A percentile compares a stretch with the other conserved stretches of the same genome.
Evolutionary conservation across 805 yeast genomes (phyloP).

Genomic region (Clavispora asparagi): DNA sequence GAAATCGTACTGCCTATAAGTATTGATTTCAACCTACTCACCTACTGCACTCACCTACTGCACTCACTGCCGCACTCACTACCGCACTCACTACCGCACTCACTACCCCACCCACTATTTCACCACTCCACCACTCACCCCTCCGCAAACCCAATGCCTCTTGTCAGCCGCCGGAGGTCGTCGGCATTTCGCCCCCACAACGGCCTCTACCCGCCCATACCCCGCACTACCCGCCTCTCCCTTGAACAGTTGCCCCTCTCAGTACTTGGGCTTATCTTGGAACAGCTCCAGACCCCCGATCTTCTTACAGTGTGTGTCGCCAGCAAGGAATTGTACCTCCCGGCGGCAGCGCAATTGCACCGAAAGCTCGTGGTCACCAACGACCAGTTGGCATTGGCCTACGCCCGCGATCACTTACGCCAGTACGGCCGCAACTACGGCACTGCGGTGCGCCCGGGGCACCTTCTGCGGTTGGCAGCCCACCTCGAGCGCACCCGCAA

Average conservation of each 20-base stretch:
- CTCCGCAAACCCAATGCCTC: no score
- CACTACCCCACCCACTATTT: no score
- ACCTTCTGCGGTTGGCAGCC: slow-evolving; percentile 8
- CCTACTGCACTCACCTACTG: no score
- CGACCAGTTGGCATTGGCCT: slow-evolving; percentile 5
- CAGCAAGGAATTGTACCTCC: slow-evolving; percentile 20
- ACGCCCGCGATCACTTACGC: slow-evolving; percentile 7
- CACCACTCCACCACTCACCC: no score
- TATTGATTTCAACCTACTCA: no score
- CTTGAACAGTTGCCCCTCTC: slow-evolving; percentile 19
- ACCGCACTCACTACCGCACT: no score
- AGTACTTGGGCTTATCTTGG: slow-evolving; percentile 16
- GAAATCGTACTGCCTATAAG: no score
- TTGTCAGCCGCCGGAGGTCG: slow-evolving; percentile 4
- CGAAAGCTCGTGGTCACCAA: slow-evolving; percentile 16
- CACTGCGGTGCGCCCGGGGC: slow-evolving; percentile 9
- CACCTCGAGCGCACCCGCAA: slow-evolving; percentile 9
- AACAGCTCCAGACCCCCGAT: slow-evolving; percentile 16
- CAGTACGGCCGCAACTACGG: slow-evolving; percentile 17
- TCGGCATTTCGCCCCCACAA: slow-evolving; percentile 10
- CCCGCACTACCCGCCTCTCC: neutral
- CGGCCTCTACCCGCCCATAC: slow-evolving; percentile 4
- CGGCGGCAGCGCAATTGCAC: slow-evolving; percentile 21
- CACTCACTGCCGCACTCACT: no score
- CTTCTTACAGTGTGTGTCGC: slow-evolving; percentile 18